A percentile compares a stretch with the other conserved stretches of the same genome.
Conservation (phyloP, 352 stramenopile genomes). For the Phytophthora aleatoria region DNA sequence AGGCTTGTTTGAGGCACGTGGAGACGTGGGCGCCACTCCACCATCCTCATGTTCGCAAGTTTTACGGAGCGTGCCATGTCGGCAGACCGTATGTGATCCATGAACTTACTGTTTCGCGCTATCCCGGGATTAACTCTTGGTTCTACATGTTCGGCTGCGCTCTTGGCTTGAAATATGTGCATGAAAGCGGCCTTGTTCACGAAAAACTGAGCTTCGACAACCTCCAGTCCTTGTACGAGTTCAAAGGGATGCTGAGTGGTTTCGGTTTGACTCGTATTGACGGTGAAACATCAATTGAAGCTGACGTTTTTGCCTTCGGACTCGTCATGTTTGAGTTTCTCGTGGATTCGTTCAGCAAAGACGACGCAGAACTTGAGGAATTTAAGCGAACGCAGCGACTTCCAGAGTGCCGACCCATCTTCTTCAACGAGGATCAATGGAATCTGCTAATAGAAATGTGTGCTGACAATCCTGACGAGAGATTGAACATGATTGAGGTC, state of each 20-base stretch:
- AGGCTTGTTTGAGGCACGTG: constrained; percentile 6
- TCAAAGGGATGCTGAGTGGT: constrained; percentile 11
- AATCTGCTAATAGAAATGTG: constrained; percentile 10
- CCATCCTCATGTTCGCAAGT: constrained; percentile 23
- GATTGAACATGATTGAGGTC: constrained; percentile 9
- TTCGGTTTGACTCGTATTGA: constrained; percentile 3
- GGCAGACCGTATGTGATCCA: constrained; percentile 7
- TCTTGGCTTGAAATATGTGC: constrained; percentile 13
- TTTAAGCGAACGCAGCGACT: constrained; percentile 2
- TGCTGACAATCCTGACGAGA: background rate
- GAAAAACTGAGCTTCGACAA: background rate
- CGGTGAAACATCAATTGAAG: background rate
- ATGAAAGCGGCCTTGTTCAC: constrained; percentile 10
- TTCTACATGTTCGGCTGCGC: constrained; percentile 4
- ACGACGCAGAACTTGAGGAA: background rate
- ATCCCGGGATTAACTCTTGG: background rate
- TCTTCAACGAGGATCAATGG: background rate
- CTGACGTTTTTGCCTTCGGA: constrained; percentile 7
- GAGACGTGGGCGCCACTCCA: constrained; percentile 4
- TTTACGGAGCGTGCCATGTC: constrained; percentile 29
- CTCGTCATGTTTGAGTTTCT: constrained; percentile 6
- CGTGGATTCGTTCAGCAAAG: background rate
- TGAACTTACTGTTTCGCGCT: background rate
- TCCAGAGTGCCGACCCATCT: background rate
- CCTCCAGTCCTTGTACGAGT: constrained; percentile 2